These are phyloP conservation scores for Shiraia sp. DNA, from an alignment of 2,329 filamentous ascomycete genomes.

Conservation along the genomic window DNA sequence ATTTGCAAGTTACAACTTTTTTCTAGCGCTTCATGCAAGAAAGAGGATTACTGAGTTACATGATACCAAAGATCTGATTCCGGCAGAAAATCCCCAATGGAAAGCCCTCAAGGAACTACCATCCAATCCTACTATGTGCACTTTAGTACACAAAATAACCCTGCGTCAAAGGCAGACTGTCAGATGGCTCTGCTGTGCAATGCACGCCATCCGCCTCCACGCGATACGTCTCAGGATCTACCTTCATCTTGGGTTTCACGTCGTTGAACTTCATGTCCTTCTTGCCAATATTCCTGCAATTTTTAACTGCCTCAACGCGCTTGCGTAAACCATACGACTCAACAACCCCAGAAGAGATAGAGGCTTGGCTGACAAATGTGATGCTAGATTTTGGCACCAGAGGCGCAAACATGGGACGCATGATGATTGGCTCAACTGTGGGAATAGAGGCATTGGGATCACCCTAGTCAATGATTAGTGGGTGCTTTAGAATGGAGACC, in stretches of 20 bases:
- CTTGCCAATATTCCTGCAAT: slow-evolving; percentile 77
- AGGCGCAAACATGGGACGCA: slow-evolving; percentile 83
- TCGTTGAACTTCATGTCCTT: slow-evolving; percentile 90
- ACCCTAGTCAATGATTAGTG: slow-evolving; percentile 37
- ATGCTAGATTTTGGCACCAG: slow-evolving; percentile 73
- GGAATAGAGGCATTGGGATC: slow-evolving; percentile 68
- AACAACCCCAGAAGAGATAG: slow-evolving; percentile 68
- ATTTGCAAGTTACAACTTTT: too few species aligned
- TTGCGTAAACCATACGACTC: slow-evolving; percentile 76
- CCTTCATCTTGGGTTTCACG: slow-evolving; percentile 79
- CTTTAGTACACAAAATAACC: slow-evolving; percentile 72
- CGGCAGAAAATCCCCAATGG: too few species aligned
- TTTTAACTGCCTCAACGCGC: slow-evolving; percentile 76
- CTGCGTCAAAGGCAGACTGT: slow-evolving; percentile 74
- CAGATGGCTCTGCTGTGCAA: slow-evolving; percentile 74
- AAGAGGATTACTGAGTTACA: too few species aligned
- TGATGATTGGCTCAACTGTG: slow-evolving; percentile 81
- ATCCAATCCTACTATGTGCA: too few species aligned
- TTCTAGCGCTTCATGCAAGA: too few species aligned
- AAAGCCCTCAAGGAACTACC: too few species aligned
- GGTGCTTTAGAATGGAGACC: not conserved
- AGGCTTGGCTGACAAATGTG: slow-evolving; percentile 79
- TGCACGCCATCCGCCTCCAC: slow-evolving; percentile 82
- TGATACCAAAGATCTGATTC: too few species aligned
- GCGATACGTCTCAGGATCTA: slow-evolving; percentile 86